Conservation (phyloP, 2,329 filamentous ascomycete genomes). For the Fusarium neocosmosporiellum region DNA sequence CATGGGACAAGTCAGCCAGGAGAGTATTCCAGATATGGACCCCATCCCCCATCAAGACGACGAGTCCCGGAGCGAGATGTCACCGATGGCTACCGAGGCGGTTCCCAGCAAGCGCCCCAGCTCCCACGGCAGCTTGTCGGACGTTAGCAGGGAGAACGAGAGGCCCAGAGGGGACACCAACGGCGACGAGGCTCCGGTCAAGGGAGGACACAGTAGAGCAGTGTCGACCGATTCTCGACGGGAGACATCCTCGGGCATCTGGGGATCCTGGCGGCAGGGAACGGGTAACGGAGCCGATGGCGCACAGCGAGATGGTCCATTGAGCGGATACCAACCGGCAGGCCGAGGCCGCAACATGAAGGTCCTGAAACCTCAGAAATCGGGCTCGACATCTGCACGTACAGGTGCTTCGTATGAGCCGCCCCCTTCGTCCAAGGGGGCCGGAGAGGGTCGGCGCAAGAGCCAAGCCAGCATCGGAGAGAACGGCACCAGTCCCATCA, state of each 20-base stretch:
- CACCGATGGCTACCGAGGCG: conserved; percentile 51
- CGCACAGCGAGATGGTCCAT: conserved; percentile 60
- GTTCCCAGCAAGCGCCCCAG: conserved; percentile 49
- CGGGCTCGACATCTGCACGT: conserved; percentile 63
- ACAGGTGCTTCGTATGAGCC: conserved; percentile 66
- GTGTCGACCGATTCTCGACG: conserved; percentile 52
- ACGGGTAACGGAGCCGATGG: conserved; percentile 63
- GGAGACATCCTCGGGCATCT: conserved; percentile 68
- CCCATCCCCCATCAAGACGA: conserved; percentile 39
- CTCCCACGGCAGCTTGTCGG: conserved; percentile 52
- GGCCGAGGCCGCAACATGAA: conserved; percentile 82
- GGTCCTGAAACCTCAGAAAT: conserved; percentile 83
- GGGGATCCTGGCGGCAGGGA: conserved; percentile 77
- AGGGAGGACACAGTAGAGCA: conserved; percentile 40
- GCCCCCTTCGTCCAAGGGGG: conserved; percentile 56
- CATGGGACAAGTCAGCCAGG: conserved; percentile 35
- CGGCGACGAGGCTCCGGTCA: conserved; percentile 37
- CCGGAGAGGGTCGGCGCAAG: conserved; percentile 64
- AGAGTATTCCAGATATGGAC: conserved; percentile 24
- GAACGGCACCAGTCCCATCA: conserved; percentile 41
- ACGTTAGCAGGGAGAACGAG: conserved; percentile 59
- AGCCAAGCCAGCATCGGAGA: conserved; percentile 57
- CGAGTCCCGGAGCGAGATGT: conserved; percentile 46
- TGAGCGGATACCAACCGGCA: conserved; percentile 77
- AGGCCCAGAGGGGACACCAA: conserved; percentile 42